Evolutionary conservation across 805 yeast species (phyloP).

Genomic region (Isabelozyma heimii): DNA sequence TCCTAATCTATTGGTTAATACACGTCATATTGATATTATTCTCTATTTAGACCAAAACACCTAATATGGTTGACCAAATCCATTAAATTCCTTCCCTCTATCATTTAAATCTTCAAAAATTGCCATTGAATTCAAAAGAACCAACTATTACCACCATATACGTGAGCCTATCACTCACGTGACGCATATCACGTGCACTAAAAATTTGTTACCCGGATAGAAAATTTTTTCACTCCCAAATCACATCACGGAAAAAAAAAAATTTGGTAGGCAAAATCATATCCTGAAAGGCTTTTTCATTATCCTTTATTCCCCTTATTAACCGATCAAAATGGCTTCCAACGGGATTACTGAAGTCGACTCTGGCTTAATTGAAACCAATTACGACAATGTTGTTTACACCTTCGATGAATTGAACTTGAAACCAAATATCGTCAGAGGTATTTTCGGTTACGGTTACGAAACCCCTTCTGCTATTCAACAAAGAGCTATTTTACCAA

Average conservation of each 20-base stretch:
- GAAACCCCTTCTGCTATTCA: slow-evolving; percentile 83
- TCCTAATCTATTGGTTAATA: too few species aligned
- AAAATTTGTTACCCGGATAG: slow-evolving; percentile 6
- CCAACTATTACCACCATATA: too few species aligned
- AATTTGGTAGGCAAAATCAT: not conserved
- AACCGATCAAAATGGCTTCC: slow-evolving; percentile 40
- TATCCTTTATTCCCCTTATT: slow-evolving; percentile 1
- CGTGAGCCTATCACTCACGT: not conserved
- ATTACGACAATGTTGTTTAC: slow-evolving; percentile 85
- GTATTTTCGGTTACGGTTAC: slow-evolving; percentile 79
- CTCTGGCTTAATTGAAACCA: slow-evolving; percentile 82
- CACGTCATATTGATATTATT: too few species aligned
- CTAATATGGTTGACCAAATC: too few species aligned
- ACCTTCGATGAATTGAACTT: slow-evolving; percentile 73
- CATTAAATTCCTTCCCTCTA: too few species aligned
- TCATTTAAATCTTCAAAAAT: too few species aligned
- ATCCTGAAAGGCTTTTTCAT: not conserved
- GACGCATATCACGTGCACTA: not conserved
- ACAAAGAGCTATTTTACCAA: slow-evolving; percentile 75
- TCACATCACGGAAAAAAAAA: slow-evolving; percentile 1
- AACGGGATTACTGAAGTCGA: slow-evolving; percentile 80
- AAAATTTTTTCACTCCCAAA: slow-evolving; percentile 9
- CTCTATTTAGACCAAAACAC: too few species aligned
- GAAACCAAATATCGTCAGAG: slow-evolving; percentile 71
- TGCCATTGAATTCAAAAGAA: too few species aligned